These are phyloP conservation scores for Solanum piurae DNA, from an alignment of 257 asterid species.

Conservation along the genomic window DNA sequence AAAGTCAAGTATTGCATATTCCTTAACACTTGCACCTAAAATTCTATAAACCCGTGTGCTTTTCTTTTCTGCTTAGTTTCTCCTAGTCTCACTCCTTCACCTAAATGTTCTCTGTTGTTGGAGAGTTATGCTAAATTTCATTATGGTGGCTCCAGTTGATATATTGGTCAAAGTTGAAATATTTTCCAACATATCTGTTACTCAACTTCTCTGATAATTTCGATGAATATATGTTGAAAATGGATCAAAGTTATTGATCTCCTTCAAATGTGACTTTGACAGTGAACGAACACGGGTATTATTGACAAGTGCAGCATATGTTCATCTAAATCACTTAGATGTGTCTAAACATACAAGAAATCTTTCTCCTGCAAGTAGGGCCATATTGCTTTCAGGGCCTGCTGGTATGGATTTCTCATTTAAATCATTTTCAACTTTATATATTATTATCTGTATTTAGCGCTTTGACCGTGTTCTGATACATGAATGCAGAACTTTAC, in stretches of 20 bases:
- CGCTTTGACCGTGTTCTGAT: background rate
- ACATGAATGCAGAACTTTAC: slow-evolving; percentile 40
- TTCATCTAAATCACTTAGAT: slow-evolving; percentile 77
- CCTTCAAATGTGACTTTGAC: slow-evolving; percentile 17
- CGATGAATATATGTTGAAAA: background rate
- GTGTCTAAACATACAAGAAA: slow-evolving; percentile 75
- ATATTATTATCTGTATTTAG: background rate
- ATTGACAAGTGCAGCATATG: slow-evolving; percentile 77
- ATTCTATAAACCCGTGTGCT: background rate
- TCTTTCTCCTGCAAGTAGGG: slow-evolving; percentile 90
- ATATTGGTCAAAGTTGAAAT: background rate
- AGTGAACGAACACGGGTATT: slow-evolving; percentile 60
- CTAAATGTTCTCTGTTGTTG: background rate
- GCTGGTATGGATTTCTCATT: slow-evolving; percentile 41
- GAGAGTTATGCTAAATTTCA: background rate
- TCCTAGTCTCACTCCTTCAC: background rate
- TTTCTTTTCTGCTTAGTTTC: background rate
- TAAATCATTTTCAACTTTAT: background rate
- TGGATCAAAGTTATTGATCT: background rate
- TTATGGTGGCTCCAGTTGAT: background rate
- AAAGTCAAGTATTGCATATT: background rate
- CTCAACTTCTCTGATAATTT: background rate
- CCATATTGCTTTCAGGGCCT: slow-evolving; percentile 86
- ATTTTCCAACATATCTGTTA: background rate
- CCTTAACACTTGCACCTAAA: background rate